Base-by-base conservation (phyloP, 163 green algal genomes). In the Chloromonas sp. region DNA sequence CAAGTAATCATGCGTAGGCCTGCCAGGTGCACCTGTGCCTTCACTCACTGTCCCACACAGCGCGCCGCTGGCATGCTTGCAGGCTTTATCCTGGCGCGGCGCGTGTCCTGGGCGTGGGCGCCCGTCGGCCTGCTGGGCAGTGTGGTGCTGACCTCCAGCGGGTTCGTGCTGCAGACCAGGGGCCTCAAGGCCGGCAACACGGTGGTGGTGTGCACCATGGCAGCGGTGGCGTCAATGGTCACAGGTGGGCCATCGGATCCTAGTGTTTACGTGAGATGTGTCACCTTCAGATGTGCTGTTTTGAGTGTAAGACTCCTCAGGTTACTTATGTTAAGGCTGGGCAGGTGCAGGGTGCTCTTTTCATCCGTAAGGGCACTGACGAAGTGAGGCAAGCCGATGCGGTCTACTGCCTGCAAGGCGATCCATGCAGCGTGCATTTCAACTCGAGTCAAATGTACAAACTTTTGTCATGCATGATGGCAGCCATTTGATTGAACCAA, bases 161-260 rank as follows among this genome's bases (percentile, higher is more conserved):
- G 93, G 14, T 95, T 96, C 70, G 84, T 94, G 70, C 91, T 90
- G 82, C 90, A 94, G 87, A 96, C 92, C 1, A 84, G 88, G 8
- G 93, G 91, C 8, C 88, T 96, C 58, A 94, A 94, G 86, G 89
- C 91, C 57, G 93, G 93, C 15, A 92, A 89, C 71, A 91, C 92
- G 15, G 89, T 96, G 70, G 89, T 95, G 36, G 92, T 96, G 78
- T 92, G 90, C 83, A 92, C 91, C 36, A 89, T 87, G 77, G 92
- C 92, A 14, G 91, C 92, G 36, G 90, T 92, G 62, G 85, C 91
- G 0, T 88, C 89, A 80, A 95, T 96, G 85, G 81, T 94, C 1
- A 88, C 87, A 66, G 90, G 89, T 85, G 83, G 57, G 85, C 2
- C 36, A 36, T 36, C 36, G 36, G 36, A 36, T 36, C 36, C 36